Percentiles rank a stretch among this genome's conserved stretches.
These are phyloP conservation scores for Oidiodendron maius DNA, from an alignment of 495 filamentous ascomycete genomes.

Conservation along the genomic window DNA sequence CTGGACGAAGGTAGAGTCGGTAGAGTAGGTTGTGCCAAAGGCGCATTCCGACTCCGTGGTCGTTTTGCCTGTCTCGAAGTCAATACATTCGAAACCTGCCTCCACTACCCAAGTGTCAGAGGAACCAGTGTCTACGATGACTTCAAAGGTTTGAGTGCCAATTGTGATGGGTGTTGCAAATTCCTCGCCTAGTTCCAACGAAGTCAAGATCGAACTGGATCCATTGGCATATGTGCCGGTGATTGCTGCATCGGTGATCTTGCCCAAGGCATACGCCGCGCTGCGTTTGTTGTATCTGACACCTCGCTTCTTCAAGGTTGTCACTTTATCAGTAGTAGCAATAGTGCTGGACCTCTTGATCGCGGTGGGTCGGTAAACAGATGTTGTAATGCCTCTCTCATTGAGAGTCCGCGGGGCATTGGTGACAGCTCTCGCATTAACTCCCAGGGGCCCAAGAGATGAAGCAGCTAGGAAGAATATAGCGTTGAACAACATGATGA, in stretches of 20 bases:
- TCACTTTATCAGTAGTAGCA: not conserved
- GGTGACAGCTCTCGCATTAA: not conserved
- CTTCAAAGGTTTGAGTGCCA: slow-evolving; percentile 34
- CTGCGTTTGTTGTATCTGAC: not conserved
- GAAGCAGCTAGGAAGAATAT: not conserved
- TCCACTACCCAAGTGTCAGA: slow-evolving; percentile 53
- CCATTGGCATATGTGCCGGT: not conserved
- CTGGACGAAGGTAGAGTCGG: slow-evolving; percentile 29
- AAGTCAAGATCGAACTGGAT: not conserved
- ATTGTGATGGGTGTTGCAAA: slow-evolving; percentile 21
- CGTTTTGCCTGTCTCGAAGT: slow-evolving; percentile 14
- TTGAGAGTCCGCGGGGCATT: not conserved
- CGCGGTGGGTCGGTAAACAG: not conserved
- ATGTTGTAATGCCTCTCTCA: not conserved
- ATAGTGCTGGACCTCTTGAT: not conserved
- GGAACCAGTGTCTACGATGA: slow-evolving; percentile 55
- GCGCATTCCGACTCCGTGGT: slow-evolving; percentile 34
- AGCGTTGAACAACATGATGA: not conserved
- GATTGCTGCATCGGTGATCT: not conserved
- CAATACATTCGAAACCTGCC: slow-evolving; percentile 40
- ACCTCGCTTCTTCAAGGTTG: not conserved
- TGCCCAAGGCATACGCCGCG: not conserved
- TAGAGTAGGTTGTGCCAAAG: slow-evolving; percentile 32
- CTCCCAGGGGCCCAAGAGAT: not conserved
- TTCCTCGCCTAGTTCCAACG: not conserved